These are phyloP conservation scores for Globisporangium spiculum DNA, from an alignment of 352 stramenopile species.

Conservation along the genomic window DNA sequence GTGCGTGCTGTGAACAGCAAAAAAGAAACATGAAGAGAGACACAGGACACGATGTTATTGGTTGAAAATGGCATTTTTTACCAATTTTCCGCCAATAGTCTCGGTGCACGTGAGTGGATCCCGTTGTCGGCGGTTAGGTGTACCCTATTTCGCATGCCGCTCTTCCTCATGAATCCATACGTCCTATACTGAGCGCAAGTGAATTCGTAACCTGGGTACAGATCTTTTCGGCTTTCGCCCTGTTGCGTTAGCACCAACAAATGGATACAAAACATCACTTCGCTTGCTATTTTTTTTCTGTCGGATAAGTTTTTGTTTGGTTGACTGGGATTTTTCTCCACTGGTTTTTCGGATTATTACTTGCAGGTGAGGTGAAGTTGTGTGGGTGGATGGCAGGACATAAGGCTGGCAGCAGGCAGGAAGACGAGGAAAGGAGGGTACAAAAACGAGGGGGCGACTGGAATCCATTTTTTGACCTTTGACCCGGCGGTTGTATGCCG, in stretches of 20 bases:
- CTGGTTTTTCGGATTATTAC: conserved; percentile 1
- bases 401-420: neutral
- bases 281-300: conserved; percentile 3
- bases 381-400: neutral
- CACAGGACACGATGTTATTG: neutral
- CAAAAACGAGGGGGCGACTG: conserved; percentile 1
- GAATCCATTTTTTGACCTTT: too few species aligned
- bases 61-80: neutral
- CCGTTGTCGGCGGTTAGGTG: neutral
- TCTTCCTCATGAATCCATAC: conserved; percentile 10
- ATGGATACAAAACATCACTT: conserved; percentile 11
- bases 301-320: neutral
- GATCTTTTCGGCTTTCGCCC: neutral
- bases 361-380: neutral
- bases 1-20: neutral
- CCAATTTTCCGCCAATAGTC: neutral
- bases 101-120: neutral
- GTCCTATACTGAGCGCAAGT: neutral
- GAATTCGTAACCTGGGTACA: neutral
- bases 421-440: conserved; percentile 6
- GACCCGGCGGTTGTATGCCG: conserved; percentile 1
- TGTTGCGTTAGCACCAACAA: conserved; percentile 4
- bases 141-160: conserved; percentile 3
- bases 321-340: neutral
- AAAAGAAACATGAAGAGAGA: neutral